A percentile compares a stretch with the other conserved stretches of the same genome.
phyloP scores from a whole-genome alignment of 2,329 filamentous ascomycete genomes.

The Aspergillus texensis region DNA sequence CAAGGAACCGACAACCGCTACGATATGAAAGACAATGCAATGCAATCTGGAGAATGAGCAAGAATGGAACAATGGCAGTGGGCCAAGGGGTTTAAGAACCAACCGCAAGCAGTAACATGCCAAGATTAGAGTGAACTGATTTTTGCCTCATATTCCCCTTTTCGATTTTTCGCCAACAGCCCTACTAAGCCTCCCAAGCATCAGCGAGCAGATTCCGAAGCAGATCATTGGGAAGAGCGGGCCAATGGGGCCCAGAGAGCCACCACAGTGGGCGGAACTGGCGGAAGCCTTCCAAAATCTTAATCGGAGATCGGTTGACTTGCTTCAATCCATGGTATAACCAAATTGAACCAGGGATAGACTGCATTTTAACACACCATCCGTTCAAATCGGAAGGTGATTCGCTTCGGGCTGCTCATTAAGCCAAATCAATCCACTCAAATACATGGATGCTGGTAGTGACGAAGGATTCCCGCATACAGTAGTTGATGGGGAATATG shows the following conservation, averaged over 20 bases:
- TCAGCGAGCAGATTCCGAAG: constrained; percentile 2
- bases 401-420: background rate
- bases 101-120: background rate
- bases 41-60: background rate
- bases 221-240: constrained; percentile 12
- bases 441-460: background rate
- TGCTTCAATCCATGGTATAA: constrained; percentile 12
- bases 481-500: constrained; percentile 2
- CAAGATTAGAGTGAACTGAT: background rate
- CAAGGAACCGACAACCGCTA: constrained; percentile 6
- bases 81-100: constrained; percentile 8
- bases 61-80: background rate
- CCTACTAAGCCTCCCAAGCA: constrained; percentile 3
- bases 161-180: constrained; percentile 7
- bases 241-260: constrained; percentile 11
- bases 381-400: background rate
- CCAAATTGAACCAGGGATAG: background rate
- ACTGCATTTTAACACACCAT: background rate
- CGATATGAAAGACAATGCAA: constrained; percentile 6
- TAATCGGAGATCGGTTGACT: constrained; percentile 13
- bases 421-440: background rate
- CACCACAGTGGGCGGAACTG: constrained; percentile 11
- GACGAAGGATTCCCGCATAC: constrained; percentile 1
- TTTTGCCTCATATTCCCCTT: background rate
- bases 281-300: constrained; percentile 19